phyloP scores from a whole-genome alignment of 108 stramenopile species.

The Nitzschia inconspicua region DNA sequence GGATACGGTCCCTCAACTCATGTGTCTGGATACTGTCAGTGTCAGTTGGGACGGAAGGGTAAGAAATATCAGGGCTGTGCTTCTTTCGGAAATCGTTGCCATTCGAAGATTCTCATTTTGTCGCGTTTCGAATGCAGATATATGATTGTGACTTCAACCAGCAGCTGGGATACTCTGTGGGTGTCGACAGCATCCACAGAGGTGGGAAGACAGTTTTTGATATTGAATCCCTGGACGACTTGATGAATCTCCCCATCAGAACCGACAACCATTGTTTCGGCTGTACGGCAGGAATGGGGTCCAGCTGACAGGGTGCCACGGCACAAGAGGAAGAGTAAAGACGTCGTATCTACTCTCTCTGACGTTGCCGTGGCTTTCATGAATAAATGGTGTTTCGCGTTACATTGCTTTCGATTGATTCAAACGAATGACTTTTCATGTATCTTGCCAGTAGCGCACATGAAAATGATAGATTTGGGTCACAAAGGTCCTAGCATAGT shows the following conservation, averaged over 20 bases:
- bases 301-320: constrained; percentile 79
- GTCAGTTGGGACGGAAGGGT: constrained; percentile 80
- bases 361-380: too few species aligned
- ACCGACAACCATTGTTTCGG: constrained; percentile 98
- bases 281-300: constrained; percentile 95
- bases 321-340: too few species aligned
- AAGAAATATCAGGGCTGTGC: not conserved
- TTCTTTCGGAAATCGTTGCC: not conserved
- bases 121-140: constrained; percentile 14
- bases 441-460: too few species aligned
- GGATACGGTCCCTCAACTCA: constrained; percentile 70
- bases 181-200: constrained; percentile 41
- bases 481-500: too few species aligned
- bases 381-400: too few species aligned
- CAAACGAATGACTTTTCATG: too few species aligned
- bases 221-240: constrained; percentile 75
- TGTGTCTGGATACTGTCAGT: constrained; percentile 85
- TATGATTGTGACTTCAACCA: constrained; percentile 99
- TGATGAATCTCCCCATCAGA: constrained; percentile 63
- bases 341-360: too few species aligned
- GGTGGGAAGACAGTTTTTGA: constrained; percentile 79
- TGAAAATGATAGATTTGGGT: too few species aligned
- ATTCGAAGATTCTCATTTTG: not conserved
- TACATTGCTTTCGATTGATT: too few species aligned
- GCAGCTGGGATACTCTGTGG: constrained; percentile 87